Evolutionary conservation across 2,329 filamentous ascomycete species (phyloP).

Genomic region (Onygena corvina): DNA sequence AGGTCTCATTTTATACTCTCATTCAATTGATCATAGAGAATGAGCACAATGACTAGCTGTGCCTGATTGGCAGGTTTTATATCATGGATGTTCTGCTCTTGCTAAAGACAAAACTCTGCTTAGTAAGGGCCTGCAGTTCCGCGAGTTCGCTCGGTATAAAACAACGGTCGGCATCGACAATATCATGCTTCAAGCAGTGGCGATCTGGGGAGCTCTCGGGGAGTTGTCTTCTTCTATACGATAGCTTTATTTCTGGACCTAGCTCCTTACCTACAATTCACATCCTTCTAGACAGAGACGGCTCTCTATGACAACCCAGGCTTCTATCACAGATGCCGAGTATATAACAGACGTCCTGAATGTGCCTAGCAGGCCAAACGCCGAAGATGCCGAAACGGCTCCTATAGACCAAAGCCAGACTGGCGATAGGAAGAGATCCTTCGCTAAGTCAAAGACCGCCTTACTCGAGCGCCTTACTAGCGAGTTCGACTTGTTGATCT

Average conservation of each 20-base stretch:
- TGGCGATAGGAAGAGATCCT: slow-evolving; percentile 19
- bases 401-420: slow-evolving; percentile 7
- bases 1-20: too few relatives aligned
- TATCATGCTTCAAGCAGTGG: neutral
- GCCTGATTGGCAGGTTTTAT: too few relatives aligned
- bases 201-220: neutral
- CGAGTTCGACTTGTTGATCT: slow-evolving; percentile 48
- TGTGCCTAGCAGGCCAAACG: slow-evolving; percentile 22
- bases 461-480: slow-evolving; percentile 46
- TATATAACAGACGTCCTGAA: slow-evolving; percentile 36
- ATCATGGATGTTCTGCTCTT: too few relatives aligned
- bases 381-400: slow-evolving; percentile 10
- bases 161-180: neutral
- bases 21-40: too few relatives aligned
- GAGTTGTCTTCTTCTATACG: neutral
- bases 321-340: slow-evolving; percentile 37
- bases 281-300: neutral
- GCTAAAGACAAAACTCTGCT: too few relatives aligned
- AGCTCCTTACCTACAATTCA: neutral
- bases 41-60: too few relatives aligned
- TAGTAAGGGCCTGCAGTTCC: neutral
- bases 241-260: neutral
- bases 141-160: neutral
- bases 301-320: slow-evolving; percentile 37
- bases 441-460: slow-evolving; percentile 32